Base-by-base conservation (phyloP, 1,284 basidiomycete genomes). In the Sphaerobolus stellatus region DNA sequence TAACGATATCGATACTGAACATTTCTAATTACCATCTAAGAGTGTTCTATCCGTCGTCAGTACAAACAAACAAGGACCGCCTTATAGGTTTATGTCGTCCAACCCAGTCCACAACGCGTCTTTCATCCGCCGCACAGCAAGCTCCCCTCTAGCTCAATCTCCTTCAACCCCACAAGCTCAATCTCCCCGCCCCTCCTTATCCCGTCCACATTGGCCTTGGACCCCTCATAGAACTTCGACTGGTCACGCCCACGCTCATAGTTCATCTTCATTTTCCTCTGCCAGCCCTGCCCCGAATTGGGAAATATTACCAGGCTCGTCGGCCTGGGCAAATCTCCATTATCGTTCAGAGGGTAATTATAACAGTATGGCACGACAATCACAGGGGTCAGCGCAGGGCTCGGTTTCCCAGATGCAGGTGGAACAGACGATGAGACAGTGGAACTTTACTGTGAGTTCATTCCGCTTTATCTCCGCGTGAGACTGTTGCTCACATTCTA, bases 141-240 rank as follows among this genome's bases (percentile, higher is more conserved):
- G 29, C 34, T 50, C 48, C 18, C 48, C 48, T 6, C 29, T 29
- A 20, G 18, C 48, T 13, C 28, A 16, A 8, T 24, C 20, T 2
- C 22, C 31, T 20, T 50, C 49, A 3, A 40, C 36, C 8, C 49
- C 36, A 50, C 54, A n/a, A n/a, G n/a, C n/a, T n/a, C n/a, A n/a
- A 44, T 52, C 49, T 13, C 50, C 54, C 2, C 20, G 49, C 14
- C 45, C 44, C 18, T 44, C 54, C 20, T 31, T 56, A 16, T 43
- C 50, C 6, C 49, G 54, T 27, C 40, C 54, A 13, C 50, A 56
- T n/a, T 53, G 54, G 50, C 54, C 54, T 27, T 56, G 54, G 54
- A 41, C 54, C 6, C 16, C 54, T 13, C 36, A 50, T n/a, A n/a
- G n/a, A n/a, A n/a, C n/a, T n/a, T n/a, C n/a, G n/a, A n/a, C n/a